These are phyloP conservation scores for Coccomyxa subellipsoidea DNA, from an alignment of 163 green algal species.

Conservation along the genomic window DNA sequence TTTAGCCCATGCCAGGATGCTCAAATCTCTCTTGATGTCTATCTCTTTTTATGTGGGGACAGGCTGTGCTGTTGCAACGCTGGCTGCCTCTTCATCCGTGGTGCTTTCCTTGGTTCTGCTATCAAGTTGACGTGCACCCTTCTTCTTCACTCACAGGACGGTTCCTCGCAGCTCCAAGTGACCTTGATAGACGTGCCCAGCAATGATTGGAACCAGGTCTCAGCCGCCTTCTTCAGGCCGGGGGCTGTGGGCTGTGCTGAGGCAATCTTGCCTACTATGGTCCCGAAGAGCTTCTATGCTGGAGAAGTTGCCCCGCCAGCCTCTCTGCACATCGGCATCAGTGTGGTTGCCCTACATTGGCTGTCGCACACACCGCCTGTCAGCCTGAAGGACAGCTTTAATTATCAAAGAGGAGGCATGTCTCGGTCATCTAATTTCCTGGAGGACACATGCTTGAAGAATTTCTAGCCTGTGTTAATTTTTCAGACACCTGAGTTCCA, in stretches of 20 bases:
- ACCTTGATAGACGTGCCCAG: background rate
- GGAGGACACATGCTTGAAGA: too few relatives aligned
- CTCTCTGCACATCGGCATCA: background rate
- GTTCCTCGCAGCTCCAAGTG: background rate
- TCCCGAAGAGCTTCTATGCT: conserved; percentile 5
- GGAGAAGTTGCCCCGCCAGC: background rate
- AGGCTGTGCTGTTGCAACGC: too few relatives aligned
- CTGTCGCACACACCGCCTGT: background rate
- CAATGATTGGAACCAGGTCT: conserved; percentile 3
- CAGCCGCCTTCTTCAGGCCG: background rate
- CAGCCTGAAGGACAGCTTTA: conserved; percentile 3
- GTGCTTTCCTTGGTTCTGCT: background rate
- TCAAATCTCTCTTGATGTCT: background rate
- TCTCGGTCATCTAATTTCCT: too few relatives aligned
- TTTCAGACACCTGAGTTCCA: too few relatives aligned
- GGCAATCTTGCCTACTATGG: background rate
- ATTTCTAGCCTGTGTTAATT: too few relatives aligned
- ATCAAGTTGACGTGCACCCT: background rate
- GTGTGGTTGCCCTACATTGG: background rate
- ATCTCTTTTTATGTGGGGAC: background rate
- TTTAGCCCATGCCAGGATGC: background rate
- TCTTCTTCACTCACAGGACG: background rate
- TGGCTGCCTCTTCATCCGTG: too few relatives aligned
- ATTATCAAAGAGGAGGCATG: background rate
- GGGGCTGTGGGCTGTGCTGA: background rate